A percentile compares a stretch with the other conserved stretches of the same genome.
These are phyloP conservation scores for Lachnellula occidentalis DNA, from an alignment of 2,329 filamentous ascomycete species.

Conservation along the genomic window DNA sequence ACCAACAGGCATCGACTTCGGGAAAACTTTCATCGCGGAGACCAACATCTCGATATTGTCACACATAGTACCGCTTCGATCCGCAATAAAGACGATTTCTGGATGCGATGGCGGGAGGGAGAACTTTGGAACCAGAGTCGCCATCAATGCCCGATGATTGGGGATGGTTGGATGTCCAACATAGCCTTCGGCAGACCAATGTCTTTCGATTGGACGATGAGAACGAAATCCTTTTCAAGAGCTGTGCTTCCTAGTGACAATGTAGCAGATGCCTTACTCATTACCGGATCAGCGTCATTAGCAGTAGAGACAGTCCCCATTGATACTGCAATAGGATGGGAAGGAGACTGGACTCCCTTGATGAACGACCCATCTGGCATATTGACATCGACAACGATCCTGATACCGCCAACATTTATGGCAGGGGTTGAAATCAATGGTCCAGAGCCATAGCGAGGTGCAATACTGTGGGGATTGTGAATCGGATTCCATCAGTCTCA, in stretches of 20 bases:
- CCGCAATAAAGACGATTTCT: constrained; percentile 68
- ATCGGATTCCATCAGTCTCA: constrained; percentile 60
- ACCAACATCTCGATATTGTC: constrained; percentile 48
- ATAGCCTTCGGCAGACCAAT: constrained; percentile 57
- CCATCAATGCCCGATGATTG: constrained; percentile 62
- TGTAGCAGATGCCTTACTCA: constrained; percentile 57
- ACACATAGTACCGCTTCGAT: constrained; percentile 64
- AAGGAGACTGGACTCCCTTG: constrained; percentile 58
- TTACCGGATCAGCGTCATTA: constrained; percentile 41
- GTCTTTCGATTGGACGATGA: constrained; percentile 58
- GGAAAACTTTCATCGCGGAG: constrained; percentile 54
- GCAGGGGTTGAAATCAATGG: constrained; percentile 3
- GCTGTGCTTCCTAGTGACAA: constrained; percentile 47
- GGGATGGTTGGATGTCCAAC: constrained; percentile 61
- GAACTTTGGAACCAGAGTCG: constrained; percentile 66
- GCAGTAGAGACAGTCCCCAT: constrained; percentile 53
- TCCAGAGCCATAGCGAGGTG: constrained; percentile 56
- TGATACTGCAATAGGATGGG: constrained; percentile 60
- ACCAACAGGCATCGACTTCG: constrained; percentile 59
- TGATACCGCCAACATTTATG: constrained; percentile 14
- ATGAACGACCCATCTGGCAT: constrained; percentile 53
- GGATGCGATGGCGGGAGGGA: constrained; percentile 47
- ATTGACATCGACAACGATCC: constrained; percentile 53
- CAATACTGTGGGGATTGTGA: constrained; percentile 65
- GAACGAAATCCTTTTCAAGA: constrained; percentile 60